Percentiles rank a stretch among this genome's conserved stretches.
Evolutionary conservation across 1,139 yeast genomes (phyloP).

Genomic region (Protomyces lactucae-debilis): DNA sequence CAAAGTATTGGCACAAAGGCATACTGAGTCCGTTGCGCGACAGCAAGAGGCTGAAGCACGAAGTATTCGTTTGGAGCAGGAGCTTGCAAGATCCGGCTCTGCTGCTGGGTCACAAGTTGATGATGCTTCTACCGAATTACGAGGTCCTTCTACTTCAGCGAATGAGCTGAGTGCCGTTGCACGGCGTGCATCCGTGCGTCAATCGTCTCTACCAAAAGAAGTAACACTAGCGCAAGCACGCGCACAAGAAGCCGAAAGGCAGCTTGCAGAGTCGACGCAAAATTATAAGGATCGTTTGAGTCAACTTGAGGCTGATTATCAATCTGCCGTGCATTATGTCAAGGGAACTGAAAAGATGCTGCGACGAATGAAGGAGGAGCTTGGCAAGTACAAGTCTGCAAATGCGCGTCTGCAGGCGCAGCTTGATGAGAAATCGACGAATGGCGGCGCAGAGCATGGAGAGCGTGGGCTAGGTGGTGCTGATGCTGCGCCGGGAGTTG

Average conservation of each 20-base stretch:
- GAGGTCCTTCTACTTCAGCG: neutral
- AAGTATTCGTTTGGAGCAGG: neutral
- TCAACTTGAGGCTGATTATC: slow-evolving; percentile 31
- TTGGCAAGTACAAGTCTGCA: slow-evolving; percentile 26
- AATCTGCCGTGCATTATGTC: slow-evolving; percentile 32
- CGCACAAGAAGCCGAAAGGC: slow-evolving; percentile 28
- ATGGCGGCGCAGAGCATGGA: neutral
- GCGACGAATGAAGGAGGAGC: slow-evolving; percentile 32
- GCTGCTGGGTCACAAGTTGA: slow-evolving; percentile 3
- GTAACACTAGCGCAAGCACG: slow-evolving; percentile 20
- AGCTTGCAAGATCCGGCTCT: neutral
- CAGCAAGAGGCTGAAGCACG: slow-evolving; percentile 8
- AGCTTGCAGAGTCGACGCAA: slow-evolving; percentile 26
- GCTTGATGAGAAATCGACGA: slow-evolving; percentile 2
- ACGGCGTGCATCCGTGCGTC: neutral
- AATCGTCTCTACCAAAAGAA: slow-evolving; percentile 1
- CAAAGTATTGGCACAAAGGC: slow-evolving; percentile 3
- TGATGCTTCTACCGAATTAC: neutral
- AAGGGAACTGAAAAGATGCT: slow-evolving; percentile 31
- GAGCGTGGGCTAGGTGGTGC: neutral
- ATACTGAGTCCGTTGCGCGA: neutral
- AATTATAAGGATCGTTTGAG: slow-evolving; percentile 28
- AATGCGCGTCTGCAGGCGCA: slow-evolving; percentile 27
- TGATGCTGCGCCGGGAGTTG: neutral
- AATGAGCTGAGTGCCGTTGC: neutral